These are phyloP conservation scores for Mucor racemosus DNA, from an alignment of 371 early-diverging fungal species.

Conservation along the genomic window DNA sequence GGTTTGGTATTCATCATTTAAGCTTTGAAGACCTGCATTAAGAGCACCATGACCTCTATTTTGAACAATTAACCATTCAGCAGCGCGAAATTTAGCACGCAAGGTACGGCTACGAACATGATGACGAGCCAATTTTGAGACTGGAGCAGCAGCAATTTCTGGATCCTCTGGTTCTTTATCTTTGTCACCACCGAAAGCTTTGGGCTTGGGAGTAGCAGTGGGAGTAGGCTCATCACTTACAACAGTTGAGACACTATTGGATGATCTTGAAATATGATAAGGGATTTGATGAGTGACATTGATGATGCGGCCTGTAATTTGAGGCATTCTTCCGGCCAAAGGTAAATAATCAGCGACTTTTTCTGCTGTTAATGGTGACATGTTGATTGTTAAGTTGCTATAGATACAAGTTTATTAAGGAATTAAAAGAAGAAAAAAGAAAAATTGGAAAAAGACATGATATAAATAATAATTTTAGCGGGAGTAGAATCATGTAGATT, in stretches of 20 bases:
- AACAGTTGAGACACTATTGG: constrained; percentile 1
- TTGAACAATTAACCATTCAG: constrained; percentile 42
- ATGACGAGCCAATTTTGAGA: constrained; percentile 37
- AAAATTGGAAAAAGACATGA: background rate
- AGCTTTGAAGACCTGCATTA: constrained; percentile 66
- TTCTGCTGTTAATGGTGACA: constrained; percentile 27
- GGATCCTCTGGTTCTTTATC: constrained; percentile 17
- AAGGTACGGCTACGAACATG: constrained; percentile 30
- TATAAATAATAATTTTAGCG: constrained; percentile 3
- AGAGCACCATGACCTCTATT: constrained; percentile 76
- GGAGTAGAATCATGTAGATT: background rate
- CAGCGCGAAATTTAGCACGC: constrained; percentile 34
- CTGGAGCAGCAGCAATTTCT: constrained; percentile 31
- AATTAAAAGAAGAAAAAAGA: constrained; percentile 1
- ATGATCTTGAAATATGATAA: constrained; percentile 34
- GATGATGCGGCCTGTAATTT: constrained; percentile 41
- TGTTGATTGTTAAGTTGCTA: background rate
- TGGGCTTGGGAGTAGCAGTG: constrained; percentile 5
- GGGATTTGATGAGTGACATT: constrained; percentile 43
- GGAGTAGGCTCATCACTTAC: constrained; percentile 17
- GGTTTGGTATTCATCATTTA: constrained; percentile 50
- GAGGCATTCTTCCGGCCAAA: constrained; percentile 31
- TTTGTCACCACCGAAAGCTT: background rate
- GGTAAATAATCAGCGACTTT: constrained; percentile 36
- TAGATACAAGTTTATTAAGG: background rate